Percentiles rank a stretch among this genome's conserved stretches.
These are phyloP conservation scores for Alternaria conjuncta DNA, from an alignment of 2,329 filamentous ascomycete species.

Conservation along the genomic window DNA sequence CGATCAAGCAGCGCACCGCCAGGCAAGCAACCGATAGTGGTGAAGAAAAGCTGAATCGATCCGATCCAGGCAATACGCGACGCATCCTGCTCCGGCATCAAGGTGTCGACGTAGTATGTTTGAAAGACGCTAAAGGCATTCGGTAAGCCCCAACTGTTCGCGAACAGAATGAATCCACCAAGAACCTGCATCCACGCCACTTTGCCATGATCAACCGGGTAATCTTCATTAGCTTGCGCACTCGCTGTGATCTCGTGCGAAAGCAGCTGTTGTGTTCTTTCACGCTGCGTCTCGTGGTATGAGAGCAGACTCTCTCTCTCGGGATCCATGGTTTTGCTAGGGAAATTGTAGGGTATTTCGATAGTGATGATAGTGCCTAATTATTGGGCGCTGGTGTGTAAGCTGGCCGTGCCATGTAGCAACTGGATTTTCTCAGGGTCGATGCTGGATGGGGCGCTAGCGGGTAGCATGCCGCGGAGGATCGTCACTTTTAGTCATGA, in stretches of 20 bases:
- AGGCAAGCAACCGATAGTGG: conserved; percentile 41
- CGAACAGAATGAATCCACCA: conserved; percentile 52
- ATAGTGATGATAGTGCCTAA: not conserved
- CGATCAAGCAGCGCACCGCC: conserved; percentile 39
- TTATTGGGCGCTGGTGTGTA: not conserved
- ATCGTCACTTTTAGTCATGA: conserved; percentile 12
- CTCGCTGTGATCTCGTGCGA: conserved; percentile 16
- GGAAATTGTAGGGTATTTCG: not conserved
- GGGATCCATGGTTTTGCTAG: not conserved
- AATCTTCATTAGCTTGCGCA: conserved; percentile 14
- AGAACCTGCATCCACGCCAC: conserved; percentile 53
- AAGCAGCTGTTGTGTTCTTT: conserved; percentile 5
- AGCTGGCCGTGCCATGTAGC: not conserved
- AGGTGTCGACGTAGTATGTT: conserved; percentile 36
- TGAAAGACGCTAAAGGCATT: conserved; percentile 44
- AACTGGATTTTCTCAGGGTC: not conserved
- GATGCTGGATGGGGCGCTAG: not conserved
- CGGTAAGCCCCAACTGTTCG: conserved; percentile 45
- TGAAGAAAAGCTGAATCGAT: conserved; percentile 44
- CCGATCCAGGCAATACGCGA: conserved; percentile 47
- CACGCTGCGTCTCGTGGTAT: conserved; percentile 5
- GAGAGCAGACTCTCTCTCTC: conserved; percentile 18
- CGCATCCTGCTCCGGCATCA: conserved; percentile 19
- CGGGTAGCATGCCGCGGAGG: not conserved
- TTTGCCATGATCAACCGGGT: conserved; percentile 37